These are phyloP conservation scores for Metschnikowia kunwiensis DNA, from an alignment of 805 yeast genomes.

Conservation along the genomic window DNA sequence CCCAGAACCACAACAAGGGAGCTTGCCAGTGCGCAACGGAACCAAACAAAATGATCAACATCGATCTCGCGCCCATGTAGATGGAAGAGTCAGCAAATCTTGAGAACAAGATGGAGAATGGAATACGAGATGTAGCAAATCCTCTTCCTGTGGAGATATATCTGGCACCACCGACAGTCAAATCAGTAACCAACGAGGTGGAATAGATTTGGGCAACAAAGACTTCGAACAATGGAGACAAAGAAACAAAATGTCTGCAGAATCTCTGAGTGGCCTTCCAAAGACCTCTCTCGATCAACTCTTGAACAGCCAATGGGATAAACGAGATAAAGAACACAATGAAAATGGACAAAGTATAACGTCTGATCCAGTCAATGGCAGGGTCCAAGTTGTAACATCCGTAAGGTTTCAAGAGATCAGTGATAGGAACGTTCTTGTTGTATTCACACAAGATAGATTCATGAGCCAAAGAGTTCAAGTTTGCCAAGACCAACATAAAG, in stretches of 20 bases:
- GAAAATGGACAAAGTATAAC: slow-evolving; percentile 71
- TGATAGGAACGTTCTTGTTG: slow-evolving; percentile 54
- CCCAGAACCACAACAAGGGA: slow-evolving; percentile 67
- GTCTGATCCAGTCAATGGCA: slow-evolving; percentile 68
- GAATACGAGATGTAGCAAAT: slow-evolving; percentile 69
- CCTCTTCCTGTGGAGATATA: slow-evolving; percentile 84
- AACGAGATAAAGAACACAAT: slow-evolving; percentile 72
- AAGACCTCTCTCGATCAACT: slow-evolving; percentile 72
- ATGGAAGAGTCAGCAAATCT: slow-evolving; percentile 67
- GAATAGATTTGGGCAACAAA: slow-evolving; percentile 78
- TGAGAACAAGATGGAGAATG: slow-evolving; percentile 62
- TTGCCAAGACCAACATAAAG: slow-evolving; percentile 56
- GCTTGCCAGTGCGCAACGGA: slow-evolving; percentile 62
- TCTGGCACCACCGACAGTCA: slow-evolving; percentile 75
- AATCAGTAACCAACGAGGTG: slow-evolving; percentile 61
- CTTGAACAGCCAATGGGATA: slow-evolving; percentile 74
- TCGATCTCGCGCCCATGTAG: slow-evolving; percentile 78
- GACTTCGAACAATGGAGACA: slow-evolving; percentile 76
- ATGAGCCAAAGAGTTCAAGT: slow-evolving; percentile 61
- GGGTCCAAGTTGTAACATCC: slow-evolving; percentile 76
- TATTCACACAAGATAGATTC: slow-evolving; percentile 62
- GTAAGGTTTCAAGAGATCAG: slow-evolving; percentile 57
- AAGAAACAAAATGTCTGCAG: slow-evolving; percentile 61
- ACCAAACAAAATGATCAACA: slow-evolving; percentile 60
- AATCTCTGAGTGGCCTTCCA: slow-evolving; percentile 64